phyloP scores from a whole-genome alignment of 1,139 yeast genomes.

The Nakaseomyces bracarensis region DNA sequence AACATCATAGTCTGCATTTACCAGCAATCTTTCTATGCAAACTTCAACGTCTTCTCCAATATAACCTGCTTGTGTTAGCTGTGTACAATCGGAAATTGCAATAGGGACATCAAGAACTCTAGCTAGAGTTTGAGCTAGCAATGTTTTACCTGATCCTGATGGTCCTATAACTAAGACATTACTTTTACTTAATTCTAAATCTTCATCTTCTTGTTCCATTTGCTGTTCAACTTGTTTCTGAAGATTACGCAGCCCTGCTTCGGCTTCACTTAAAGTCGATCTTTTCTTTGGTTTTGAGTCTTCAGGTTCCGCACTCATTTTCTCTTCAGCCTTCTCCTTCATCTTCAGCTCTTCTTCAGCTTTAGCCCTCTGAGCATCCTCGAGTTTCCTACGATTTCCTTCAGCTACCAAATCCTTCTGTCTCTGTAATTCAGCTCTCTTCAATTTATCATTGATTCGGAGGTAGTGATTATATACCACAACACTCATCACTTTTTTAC shows the following conservation, averaged over 20 bases:
- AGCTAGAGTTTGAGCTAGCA: constrained; percentile 45
- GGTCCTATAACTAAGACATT: constrained; percentile 47
- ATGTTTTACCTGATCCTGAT: constrained; percentile 48
- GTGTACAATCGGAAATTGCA: constrained; percentile 48
- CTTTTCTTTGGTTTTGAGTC: constrained; percentile 3
- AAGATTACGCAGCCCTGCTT: constrained; percentile 27
- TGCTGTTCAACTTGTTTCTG: constrained; percentile 24
- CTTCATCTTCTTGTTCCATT: constrained; percentile 23
- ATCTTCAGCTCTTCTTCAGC: constrained; percentile 14
- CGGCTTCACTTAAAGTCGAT: constrained; percentile 24
- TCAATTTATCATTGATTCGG: constrained; percentile 37
- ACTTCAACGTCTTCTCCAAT: constrained; percentile 51
- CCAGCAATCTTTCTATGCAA: constrained; percentile 42
- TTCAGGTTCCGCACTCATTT: constrained; percentile 5
- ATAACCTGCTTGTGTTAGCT: constrained; percentile 51
- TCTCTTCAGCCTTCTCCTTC: constrained; percentile 13
- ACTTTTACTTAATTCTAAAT: constrained; percentile 41
- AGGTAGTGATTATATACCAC: constrained; percentile 48
- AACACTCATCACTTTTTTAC: constrained; percentile 47
- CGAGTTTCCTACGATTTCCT: constrained; percentile 9
- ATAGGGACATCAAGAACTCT: constrained; percentile 43
- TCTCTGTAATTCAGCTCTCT: constrained; percentile 18
- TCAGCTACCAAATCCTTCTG: constrained; percentile 14
- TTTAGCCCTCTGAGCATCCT: constrained; percentile 9
- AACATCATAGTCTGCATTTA: constrained; percentile 41